Evolutionary conservation across 2,329 filamentous ascomycete species (phyloP).

Genomic region (Talaromyces sp.): DNA sequence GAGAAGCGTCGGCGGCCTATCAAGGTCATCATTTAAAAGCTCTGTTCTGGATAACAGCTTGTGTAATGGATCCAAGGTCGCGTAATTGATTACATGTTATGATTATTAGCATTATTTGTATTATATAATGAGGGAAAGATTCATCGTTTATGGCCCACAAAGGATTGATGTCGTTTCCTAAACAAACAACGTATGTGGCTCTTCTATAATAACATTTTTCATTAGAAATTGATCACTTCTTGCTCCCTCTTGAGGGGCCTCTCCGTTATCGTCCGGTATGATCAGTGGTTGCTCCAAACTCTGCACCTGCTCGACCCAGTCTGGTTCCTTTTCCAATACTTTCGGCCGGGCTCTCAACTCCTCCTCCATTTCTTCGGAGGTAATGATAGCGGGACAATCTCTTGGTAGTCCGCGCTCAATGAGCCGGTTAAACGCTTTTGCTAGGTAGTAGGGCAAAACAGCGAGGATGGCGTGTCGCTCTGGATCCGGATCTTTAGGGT

Average conservation of each 20-base stretch:
- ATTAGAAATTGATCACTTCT: not conserved
- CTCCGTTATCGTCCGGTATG: not conserved
- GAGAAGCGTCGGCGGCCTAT: conserved; percentile 1
- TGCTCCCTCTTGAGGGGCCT: not conserved
- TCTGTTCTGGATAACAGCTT: too few species aligned
- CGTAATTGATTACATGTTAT: too few species aligned
- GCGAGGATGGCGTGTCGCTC: not conserved
- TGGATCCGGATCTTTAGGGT: not conserved
- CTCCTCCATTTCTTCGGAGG: conserved; percentile 1
- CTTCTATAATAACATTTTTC: not conserved
- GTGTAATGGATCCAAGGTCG: too few species aligned
- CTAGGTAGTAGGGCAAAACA: conserved; percentile 1
- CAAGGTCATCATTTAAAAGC: not conserved
- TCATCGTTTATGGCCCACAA: too few species aligned
- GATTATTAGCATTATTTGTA: too few species aligned
- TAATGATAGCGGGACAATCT: conserved; percentile 1
- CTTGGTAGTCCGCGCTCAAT: not conserved
- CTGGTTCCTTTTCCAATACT: not conserved
- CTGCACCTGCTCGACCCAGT: not conserved
- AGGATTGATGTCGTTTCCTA: not conserved
- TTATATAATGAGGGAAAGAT: too few species aligned
- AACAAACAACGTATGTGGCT: not conserved
- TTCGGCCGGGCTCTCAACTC: not conserved
- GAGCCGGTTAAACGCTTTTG: not conserved
- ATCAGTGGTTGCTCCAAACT: not conserved